Percentiles rank a stretch among this genome's conserved stretches.
Conservation (phyloP, 1,139 yeast species). For the Nakaseomyces nivariensis region DNA sequence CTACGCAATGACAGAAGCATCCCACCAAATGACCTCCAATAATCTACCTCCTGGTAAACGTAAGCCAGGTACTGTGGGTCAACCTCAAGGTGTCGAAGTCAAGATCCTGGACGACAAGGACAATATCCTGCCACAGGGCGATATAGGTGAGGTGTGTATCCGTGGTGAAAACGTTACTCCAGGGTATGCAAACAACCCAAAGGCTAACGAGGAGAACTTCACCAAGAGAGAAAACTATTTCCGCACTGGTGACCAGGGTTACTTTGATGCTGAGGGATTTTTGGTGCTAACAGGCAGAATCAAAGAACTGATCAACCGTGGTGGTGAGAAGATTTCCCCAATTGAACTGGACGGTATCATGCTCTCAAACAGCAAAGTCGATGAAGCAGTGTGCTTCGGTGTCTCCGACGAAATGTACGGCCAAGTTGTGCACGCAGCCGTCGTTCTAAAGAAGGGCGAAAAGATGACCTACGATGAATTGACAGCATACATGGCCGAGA, state of each 20-base stretch:
- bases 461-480: conserved; percentile 36
- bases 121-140: conserved; percentile 37
- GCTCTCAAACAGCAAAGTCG: conserved; percentile 45
- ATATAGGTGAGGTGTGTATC: conserved; percentile 56
- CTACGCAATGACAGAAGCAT: conserved; percentile 70
- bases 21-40: conserved; percentile 65
- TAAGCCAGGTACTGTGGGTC: conserved; percentile 62
- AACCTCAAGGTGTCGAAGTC: conserved; percentile 57
- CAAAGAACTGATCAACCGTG: conserved; percentile 58
- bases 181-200: conserved; percentile 60
- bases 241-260: conserved; percentile 68
- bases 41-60: conserved; percentile 53
- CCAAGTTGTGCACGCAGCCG: conserved; percentile 56
- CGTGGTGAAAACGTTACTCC: conserved; percentile 56
- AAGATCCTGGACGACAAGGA: conserved; percentile 44
- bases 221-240: conserved; percentile 45
- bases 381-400: conserved; percentile 61
- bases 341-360: conserved; percentile 51
- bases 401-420: conserved; percentile 56
- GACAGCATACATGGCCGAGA: conserved; percentile 34
- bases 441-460: conserved; percentile 40
- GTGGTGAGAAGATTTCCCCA: conserved; percentile 64
- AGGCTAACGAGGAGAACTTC: conserved; percentile 57
- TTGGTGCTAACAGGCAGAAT: conserved; percentile 53
- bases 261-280: conserved; percentile 47